These are phyloP conservation scores for Ustanciosporium gigantosporum DNA, from an alignment of 1,284 basidiomycete genomes.

Conservation along the genomic window DNA sequence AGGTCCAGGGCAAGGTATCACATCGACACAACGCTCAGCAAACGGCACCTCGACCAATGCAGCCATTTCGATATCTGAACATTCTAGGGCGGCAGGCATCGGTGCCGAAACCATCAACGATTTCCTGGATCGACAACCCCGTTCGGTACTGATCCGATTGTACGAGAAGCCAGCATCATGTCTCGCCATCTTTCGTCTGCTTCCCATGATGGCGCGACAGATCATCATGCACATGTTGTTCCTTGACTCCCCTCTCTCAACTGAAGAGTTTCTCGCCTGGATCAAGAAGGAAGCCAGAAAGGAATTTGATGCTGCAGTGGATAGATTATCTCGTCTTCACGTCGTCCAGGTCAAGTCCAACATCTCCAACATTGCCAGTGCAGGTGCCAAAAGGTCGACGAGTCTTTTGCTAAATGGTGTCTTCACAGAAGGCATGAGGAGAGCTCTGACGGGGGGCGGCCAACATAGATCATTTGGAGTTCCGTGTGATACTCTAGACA, in stretches of 20 bases:
- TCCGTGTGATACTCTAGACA: slow-evolving; percentile 66
- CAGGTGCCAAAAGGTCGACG: slow-evolving; percentile 3
- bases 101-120: slow-evolving; percentile 63
- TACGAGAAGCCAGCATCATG: slow-evolving; percentile 90
- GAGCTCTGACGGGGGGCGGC: slow-evolving; percentile 67
- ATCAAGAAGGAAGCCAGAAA: slow-evolving; percentile 70
- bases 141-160: slow-evolving; percentile 78
- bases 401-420: slow-evolving; percentile 62
- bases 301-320: slow-evolving; percentile 29
- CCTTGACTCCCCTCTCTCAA: slow-evolving; percentile 76
- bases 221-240: slow-evolving; percentile 89
- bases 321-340: slow-evolving; percentile 33
- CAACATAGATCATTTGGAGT: slow-evolving; percentile 88
- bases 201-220: slow-evolving; percentile 84
- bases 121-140: slow-evolving; percentile 84
- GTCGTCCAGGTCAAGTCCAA: slow-evolving; percentile 34
- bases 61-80: slow-evolving; percentile 26
- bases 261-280: slow-evolving; percentile 79
- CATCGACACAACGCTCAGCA: slow-evolving; percentile 4
- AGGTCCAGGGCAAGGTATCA: slow-evolving; percentile 25
- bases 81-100: slow-evolving; percentile 32
- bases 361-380: background rate
- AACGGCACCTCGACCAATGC: slow-evolving; percentile 11
- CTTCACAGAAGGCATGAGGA: slow-evolving; percentile 61
- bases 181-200: slow-evolving; percentile 85